Evolutionary conservation across 768 basidiomycete genomes (phyloP), one percentile per base, ranked within the genome.

Genomic region (Amanita jacksonii): DNA sequence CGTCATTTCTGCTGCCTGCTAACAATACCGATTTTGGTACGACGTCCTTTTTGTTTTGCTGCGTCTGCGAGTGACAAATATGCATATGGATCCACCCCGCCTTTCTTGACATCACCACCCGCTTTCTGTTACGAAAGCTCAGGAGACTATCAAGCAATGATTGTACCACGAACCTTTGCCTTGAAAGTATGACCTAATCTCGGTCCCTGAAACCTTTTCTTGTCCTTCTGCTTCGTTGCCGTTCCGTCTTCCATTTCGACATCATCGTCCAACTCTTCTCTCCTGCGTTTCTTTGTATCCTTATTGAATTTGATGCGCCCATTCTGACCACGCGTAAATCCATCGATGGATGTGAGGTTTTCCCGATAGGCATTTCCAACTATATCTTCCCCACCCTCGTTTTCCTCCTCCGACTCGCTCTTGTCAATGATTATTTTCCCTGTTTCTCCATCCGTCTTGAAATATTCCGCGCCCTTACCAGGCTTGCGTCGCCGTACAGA

Each of bases 221-320:
- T 70, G 62, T 71, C 60, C 72, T 74, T 69, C 66, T 74, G 73
- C 49, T 62, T 66, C 13, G 54, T 52, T 3, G 52, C 54, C 34
- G 68, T 67, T 46, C 85, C 77, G 1, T 90, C 87, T 19, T 68
- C 86, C 76, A 90, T 83, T 49, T 89, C 85, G 41, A 87, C 68
- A 48, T 85, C 81, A 40, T 72, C 77, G 13, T 77, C 77, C 31
- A 22, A 28, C 9, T 45, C 36, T 47, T 71, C 80, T 39, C 85
- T 74, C 48, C 91, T 66, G 46, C 91, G 79, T 62, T 94, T 92
- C 63, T 93, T 98, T 28, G 91, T 97, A 56, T 94, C 84, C 61
- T 96, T 97, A 69, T 96, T 89, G 66, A 98, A 97, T 62, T 90
- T 93, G 58, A 98, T 64, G 43, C 77, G 79, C 4, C 96, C 96